Evolutionary conservation across 2,329 filamentous ascomycete species (phyloP), one percentile per base, ranked within the genome.

Genomic region (Rasamsonia emersonii): DNA sequence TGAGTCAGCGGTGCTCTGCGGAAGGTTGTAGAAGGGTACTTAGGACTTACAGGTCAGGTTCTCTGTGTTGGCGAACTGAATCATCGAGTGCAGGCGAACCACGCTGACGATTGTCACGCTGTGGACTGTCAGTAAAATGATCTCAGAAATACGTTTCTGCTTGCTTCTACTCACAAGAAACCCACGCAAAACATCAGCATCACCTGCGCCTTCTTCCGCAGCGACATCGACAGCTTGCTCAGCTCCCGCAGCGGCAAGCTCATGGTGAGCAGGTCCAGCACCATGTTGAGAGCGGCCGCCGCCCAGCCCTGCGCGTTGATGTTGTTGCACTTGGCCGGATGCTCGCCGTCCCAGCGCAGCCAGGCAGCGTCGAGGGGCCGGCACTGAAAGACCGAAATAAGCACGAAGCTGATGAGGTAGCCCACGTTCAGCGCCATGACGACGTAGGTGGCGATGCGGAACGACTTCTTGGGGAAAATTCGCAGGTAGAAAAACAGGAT

Each of bases 71-170:
- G 57, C 59, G 38, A 68, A 67, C 25, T 47, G 39, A 28, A 67
- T 54, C 11, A 68, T 53, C 5, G 58, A 60, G 8, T 54, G 50
- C 3, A 68, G 48, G n/a, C 64, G 61, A 17, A 68, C 44, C 28
- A 62, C 55, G 34, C 60, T 64, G 37, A 67, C 51, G n/a, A 68
- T 38, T 3, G 61, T 67, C 23, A 65, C 60, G 32, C 60, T 66
- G 21, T 17, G 14, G 11, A 27, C 6, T 18, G 15, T 26, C 10
- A 24, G 18, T 17, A n/a, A 24, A 3, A 28, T n/a, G n/a, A n/a
- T n/a, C n/a, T 41, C 24, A 42, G 32, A 10, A 3, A 13, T 14
- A 24, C n/a, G 3, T 15, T 13, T 17, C 2, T 10, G 14, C 17
- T 28, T 18, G 14, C 15, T 9, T 17, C 14, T 13, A 46, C 56